Conservation (phyloP, 1,284 basidiomycete species). For the Trichosporon asahii region DNA sequence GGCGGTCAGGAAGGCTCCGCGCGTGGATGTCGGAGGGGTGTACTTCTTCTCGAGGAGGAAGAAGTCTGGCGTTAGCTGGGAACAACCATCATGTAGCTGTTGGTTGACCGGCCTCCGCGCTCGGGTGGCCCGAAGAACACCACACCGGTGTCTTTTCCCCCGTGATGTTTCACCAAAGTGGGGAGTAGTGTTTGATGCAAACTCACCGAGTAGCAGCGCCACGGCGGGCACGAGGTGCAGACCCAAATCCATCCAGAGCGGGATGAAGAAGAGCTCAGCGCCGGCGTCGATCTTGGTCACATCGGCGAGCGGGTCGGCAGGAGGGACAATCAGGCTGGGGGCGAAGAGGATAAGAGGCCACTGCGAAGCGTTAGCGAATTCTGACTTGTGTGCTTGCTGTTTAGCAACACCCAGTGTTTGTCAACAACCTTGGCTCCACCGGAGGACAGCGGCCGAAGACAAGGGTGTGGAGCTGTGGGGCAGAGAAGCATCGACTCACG, state of each 20-base stretch:
- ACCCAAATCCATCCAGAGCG: conserved; percentile 59
- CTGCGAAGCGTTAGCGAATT: conserved; percentile 21
- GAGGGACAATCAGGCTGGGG: conserved; percentile 43
- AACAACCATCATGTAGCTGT: too few relatives aligned
- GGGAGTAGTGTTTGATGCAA: background rate
- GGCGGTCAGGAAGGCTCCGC: conserved; percentile 56
- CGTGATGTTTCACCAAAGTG: too few relatives aligned
- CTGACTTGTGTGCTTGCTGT: too few relatives aligned
- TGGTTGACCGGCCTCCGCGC: too few relatives aligned
- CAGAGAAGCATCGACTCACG: conserved; percentile 33
- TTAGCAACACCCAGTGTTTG: too few relatives aligned
- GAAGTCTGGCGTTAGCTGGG: conserved; percentile 58
- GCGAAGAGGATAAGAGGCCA: conserved; percentile 42
- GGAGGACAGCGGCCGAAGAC: too few relatives aligned
- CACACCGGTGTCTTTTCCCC: too few relatives aligned
- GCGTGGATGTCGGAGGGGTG: conserved; percentile 53
- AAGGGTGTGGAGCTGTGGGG: background rate
- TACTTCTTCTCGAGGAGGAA: conserved; percentile 65
- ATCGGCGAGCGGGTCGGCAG: conserved; percentile 38
- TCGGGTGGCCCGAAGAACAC: too few relatives aligned
- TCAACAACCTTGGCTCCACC: too few relatives aligned
- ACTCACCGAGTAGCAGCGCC: conserved; percentile 56
- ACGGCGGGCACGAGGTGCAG: conserved; percentile 66
- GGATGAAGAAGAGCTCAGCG: conserved; percentile 55
- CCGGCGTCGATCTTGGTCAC: conserved; percentile 6